Evolutionary conservation across 164 flowering plant species (phyloP).

Genomic region (Tetrastigma voinierianum): DNA sequence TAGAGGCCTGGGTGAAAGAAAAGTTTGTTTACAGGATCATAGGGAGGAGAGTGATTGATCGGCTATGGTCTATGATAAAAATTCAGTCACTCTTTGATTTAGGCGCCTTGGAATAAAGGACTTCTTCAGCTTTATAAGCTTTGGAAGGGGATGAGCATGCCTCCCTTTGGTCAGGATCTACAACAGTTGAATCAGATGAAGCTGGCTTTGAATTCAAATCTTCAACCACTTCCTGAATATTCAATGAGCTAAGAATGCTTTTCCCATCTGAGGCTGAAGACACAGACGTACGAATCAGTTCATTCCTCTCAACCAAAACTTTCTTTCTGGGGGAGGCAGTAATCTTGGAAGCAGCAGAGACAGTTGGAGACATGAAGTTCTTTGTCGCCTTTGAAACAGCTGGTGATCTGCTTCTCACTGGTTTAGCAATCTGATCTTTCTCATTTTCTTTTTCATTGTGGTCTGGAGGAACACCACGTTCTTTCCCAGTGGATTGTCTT

Average conservation of each 20-base stretch:
- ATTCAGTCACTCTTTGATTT: conserved; percentile 1
- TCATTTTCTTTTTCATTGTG: conserved; percentile 59
- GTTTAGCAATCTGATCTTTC: conserved; percentile 32
- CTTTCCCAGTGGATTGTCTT: conserved; percentile 37
- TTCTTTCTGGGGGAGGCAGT: conserved; percentile 66
- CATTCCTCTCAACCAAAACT: conserved; percentile 59
- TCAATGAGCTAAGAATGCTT: conserved; percentile 14
- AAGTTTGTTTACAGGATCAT: conserved; percentile 79
- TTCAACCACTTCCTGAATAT: conserved; percentile 5
- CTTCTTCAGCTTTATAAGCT: conserved; percentile 1
- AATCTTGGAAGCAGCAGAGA: conserved; percentile 78
- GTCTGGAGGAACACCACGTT: conserved; percentile 13
- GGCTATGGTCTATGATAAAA: conserved; percentile 5
- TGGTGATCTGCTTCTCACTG: conserved; percentile 33
- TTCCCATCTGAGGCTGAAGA: conserved; percentile 36
- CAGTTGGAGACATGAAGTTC: conserved; percentile 86
- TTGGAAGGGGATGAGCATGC: neutral
- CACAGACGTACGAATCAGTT: conserved; percentile 41
- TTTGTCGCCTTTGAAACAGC: conserved; percentile 41
- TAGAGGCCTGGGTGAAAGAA: conserved; percentile 81
- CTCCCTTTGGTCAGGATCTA: conserved; percentile 1
- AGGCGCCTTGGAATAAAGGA: conserved; percentile 9
- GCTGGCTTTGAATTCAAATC: conserved; percentile 14
- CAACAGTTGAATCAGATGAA: conserved; percentile 5
- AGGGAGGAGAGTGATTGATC: conserved; percentile 33